Percentiles rank a stretch among this genome's conserved stretches.
Evolutionary conservation across 1,139 yeast genomes (phyloP).

Genomic region (Debaryomycetaceae sp.): DNA sequence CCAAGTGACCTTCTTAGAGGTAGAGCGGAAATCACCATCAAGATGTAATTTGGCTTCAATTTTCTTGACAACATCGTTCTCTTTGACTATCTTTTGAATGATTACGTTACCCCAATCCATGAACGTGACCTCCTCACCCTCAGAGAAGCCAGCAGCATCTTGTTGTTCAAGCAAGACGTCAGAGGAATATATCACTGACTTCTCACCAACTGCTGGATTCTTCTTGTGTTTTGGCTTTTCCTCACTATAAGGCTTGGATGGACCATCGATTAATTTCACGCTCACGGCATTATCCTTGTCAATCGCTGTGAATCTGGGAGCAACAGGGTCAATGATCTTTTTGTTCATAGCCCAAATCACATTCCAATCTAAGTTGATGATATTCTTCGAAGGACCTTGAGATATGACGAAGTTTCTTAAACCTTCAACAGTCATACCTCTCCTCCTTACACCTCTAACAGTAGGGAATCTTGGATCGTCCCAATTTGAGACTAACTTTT

Average conservation of each 20-base stretch:
- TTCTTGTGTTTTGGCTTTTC: constrained; percentile 87
- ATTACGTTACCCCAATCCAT: constrained; percentile 98
- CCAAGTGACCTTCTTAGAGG: constrained; percentile 90
- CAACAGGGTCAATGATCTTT: constrained; percentile 86
- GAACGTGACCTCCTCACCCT: constrained; percentile 77
- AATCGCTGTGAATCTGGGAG: constrained; percentile 85
- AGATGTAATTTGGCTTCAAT: constrained; percentile 74
- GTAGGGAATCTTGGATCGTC: constrained; percentile 97
- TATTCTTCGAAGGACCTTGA: constrained; percentile 92
- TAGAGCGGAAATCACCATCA: constrained; percentile 92
- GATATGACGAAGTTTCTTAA: constrained; percentile 80
- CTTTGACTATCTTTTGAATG: constrained; percentile 61
- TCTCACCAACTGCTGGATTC: constrained; percentile 79
- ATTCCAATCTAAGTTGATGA: constrained; percentile 88
- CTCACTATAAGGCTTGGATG: constrained; percentile 56
- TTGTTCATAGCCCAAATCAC: constrained; percentile 91
- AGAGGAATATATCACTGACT: constrained; percentile 64
- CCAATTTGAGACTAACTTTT: constrained; percentile 77
- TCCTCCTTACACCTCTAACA: constrained; percentile 90
- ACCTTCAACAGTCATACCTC: constrained; percentile 96
- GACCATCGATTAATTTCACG: constrained; percentile 61
- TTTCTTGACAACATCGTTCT: constrained; percentile 49
- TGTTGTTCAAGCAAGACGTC: constrained; percentile 73
- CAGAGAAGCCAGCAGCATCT: constrained; percentile 68
- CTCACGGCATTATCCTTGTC: constrained; percentile 54